phyloP scores from a whole-genome alignment of 2,329 filamentous ascomycete species.

The Aspergillus sojae region DNA sequence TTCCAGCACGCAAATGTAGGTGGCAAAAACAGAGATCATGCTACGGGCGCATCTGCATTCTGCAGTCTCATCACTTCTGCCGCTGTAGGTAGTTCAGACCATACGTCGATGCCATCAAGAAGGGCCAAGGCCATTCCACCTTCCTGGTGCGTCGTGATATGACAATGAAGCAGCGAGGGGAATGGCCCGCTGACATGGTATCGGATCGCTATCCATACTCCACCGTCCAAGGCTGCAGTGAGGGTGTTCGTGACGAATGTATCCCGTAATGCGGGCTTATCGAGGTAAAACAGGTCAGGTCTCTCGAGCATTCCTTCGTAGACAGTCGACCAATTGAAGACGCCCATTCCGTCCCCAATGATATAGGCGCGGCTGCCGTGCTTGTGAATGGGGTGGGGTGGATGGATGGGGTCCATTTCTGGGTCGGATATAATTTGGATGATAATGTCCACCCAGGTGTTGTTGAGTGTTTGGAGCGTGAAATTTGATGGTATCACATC shows the following conservation, averaged over 20 bases:
- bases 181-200: neutral
- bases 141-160: slow-evolving; percentile 3
- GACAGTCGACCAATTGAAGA: slow-evolving; percentile 5
- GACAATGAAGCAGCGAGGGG: slow-evolving; percentile 1
- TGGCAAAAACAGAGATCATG: neutral
- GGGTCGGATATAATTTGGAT: neutral
- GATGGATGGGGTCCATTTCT: slow-evolving; percentile 1
- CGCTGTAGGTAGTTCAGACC: neutral
- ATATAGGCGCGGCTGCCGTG: slow-evolving; percentile 2
- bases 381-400: slow-evolving; percentile 2
- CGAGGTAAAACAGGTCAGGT: slow-evolving; percentile 1
- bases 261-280: neutral
- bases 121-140: slow-evolving; percentile 1
- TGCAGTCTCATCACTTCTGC: neutral
- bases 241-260: neutral
- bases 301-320: neutral
- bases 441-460: slow-evolving; percentile 4
- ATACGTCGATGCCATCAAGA: neutral
- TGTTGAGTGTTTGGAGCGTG: neutral
- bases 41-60: neutral
- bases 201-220: neutral
- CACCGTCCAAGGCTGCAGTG: neutral
- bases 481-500: neutral
- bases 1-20: neutral
- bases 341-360: neutral